These are phyloP conservation scores for Galerina marginata DNA, from an alignment of 768 basidiomycete genomes.

Conservation along the genomic window DNA sequence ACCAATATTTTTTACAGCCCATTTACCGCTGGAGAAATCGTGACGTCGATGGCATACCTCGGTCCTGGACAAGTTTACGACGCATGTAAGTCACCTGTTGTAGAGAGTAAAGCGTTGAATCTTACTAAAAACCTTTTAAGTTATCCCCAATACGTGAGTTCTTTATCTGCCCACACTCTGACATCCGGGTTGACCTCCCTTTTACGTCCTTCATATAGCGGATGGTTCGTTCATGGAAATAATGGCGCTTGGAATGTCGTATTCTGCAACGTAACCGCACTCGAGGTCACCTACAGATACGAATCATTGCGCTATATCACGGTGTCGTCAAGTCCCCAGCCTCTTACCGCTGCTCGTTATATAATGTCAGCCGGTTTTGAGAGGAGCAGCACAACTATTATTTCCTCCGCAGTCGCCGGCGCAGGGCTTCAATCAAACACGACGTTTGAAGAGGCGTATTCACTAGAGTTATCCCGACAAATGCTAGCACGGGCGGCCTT, in stretches of 20 bases:
- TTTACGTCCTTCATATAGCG: neutral
- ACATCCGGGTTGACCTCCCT: neutral
- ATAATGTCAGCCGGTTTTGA: neutral
- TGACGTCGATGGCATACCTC: constrained; percentile 4
- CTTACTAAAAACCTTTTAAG: neutral
- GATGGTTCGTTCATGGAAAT: constrained; percentile 13
- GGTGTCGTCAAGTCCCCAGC: neutral
- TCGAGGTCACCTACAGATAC: constrained; percentile 8
- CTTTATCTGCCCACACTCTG: neutral
- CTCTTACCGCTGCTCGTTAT: neutral
- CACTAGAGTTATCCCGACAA: constrained; percentile 5
- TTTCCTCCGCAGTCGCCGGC: constrained; percentile 1
- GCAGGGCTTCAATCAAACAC: neutral
- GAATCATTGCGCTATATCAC: neutral
- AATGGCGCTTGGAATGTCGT: constrained; percentile 13
- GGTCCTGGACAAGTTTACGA: neutral
- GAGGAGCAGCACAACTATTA: neutral
- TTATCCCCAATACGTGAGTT: neutral
- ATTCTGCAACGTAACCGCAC: constrained; percentile 8
- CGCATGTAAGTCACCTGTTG: neutral
- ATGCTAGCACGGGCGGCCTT: constrained; percentile 1
- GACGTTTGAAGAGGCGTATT: constrained; percentile 2
- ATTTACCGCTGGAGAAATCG: constrained; percentile 5
- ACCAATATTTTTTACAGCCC: neutral
- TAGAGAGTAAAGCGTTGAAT: neutral